Evolutionary conservation across 2,329 filamentous ascomycete genomes (phyloP).

Genomic region (Sporothrix brasiliensis): DNA sequence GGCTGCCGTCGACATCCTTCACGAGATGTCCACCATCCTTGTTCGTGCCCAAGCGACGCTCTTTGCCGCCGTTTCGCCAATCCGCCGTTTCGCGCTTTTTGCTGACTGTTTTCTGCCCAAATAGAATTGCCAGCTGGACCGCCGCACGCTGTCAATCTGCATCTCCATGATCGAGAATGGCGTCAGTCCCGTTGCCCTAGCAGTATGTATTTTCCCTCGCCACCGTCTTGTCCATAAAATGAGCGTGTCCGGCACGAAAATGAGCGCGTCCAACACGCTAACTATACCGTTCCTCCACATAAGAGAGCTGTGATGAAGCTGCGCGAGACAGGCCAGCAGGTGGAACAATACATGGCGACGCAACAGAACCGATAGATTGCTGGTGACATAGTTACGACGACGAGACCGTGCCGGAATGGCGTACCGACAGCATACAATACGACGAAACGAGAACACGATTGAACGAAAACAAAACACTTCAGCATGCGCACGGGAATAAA

Average conservation of each 20-base stretch:
- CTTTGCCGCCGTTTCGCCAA: too few species aligned
- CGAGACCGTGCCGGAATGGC: neutral
- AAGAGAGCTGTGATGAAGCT: conserved; percentile 65
- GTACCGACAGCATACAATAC: neutral
- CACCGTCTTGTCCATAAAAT: neutral
- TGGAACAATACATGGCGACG: conserved; percentile 47
- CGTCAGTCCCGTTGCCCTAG: conserved; percentile 91
- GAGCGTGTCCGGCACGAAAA: neutral
- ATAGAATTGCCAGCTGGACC: conserved; percentile 91
- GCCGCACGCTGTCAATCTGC: conserved; percentile 88
- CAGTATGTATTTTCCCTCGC: conserved; percentile 61
- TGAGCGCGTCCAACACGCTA: neutral
- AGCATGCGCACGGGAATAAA: neutral
- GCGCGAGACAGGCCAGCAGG: conserved; percentile 58
- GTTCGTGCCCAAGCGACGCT: conserved; percentile 53
- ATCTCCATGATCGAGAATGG: conserved; percentile 97
- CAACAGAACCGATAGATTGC: conserved; percentile 22
- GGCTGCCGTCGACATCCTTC: conserved; percentile 79
- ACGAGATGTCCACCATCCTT: conserved; percentile 85
- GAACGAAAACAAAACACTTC: neutral
- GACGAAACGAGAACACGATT: neutral
- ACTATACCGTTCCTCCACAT: neutral
- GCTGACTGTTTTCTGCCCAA: neutral
- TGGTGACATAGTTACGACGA: neutral
- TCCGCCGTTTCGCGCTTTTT: neutral